A percentile compares a stretch with the other conserved stretches of the same genome.
Evolutionary conservation across 31 red algal genomes (phyloP).

Genomic region (Odonthalia washingtoniensis): DNA sequence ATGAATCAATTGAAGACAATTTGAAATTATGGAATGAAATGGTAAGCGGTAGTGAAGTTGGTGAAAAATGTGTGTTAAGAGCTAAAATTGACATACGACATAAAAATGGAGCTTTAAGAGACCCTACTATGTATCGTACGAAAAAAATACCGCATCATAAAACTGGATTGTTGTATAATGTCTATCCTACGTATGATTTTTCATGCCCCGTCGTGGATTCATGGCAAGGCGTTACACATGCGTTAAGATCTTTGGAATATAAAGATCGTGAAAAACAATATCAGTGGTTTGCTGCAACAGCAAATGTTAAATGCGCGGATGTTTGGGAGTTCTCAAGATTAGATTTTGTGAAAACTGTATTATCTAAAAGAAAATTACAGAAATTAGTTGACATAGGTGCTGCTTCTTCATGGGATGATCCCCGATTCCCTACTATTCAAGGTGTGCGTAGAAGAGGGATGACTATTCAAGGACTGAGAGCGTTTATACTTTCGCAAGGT

Average conservation of each 20-base stretch:
- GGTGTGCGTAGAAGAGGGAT: conserved; percentile 86
- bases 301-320: conserved; percentile 67
- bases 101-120: conserved; percentile 93
- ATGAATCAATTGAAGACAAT: conserved; percentile 82
- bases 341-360: conserved; percentile 92
- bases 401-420: conserved; percentile 97
- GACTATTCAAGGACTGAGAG: conserved; percentile 90
- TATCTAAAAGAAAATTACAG: conserved; percentile 97
- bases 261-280: conserved; percentile 96
- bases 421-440: conserved; percentile 97
- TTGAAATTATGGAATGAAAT: conserved; percentile 90
- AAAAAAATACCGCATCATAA: conserved; percentile 81
- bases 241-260: conserved; percentile 94
- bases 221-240: conserved; percentile 96
- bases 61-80: conserved; percentile 80
- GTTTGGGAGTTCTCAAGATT: conserved; percentile 99
- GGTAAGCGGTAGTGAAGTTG: conserved; percentile 77
- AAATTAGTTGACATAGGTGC: conserved; percentile 86
- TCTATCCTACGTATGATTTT: conserved; percentile 99
- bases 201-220: conserved; percentile 98
- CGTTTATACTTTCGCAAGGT: conserved; percentile 98
- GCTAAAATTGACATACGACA: conserved; percentile 98
- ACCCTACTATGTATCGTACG: conserved; percentile 95
- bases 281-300: conserved; percentile 86
- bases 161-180: conserved; percentile 84